Evolutionary conservation across 768 basidiomycete species (phyloP), one percentile per base, ranked within the genome.

Genomic region (Xerocomus spinulosus): DNA sequence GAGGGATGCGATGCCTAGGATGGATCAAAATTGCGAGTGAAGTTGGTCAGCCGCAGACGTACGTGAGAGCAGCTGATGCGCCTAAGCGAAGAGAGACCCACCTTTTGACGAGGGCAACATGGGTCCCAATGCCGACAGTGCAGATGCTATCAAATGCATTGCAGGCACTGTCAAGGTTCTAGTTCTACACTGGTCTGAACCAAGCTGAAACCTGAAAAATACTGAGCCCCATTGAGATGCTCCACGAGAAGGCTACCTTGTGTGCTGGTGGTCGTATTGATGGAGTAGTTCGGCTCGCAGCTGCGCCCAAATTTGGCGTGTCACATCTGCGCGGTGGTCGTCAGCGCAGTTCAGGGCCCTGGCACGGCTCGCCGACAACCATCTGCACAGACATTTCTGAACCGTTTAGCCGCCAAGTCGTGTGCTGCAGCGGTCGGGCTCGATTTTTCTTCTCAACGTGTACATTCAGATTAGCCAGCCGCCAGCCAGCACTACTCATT

Each of bases 281-380:
- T 28, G 10, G 10, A 28, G 26, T 25, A 32, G 51, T 50, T 51
- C 49, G 57, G 52, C 23, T 39, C 15, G 12, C 36, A 10, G 54
- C 33, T 21, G 36, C 45, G 15, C 58, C 39, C 50, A 64, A 66
- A 51, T 37, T 29, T 55, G 64, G 38, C 30, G 52, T 59, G 55
- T 49, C 50, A 35, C 52, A 46, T 48, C 44, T 45, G 51, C 51
- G 44, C 63, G 44, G 55, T 51, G 52, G 59, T 61, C 59, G 59
- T 57, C 56, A 62, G 54, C 64, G 64, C 66, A 62, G 64, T 43
- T 28, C 54, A 60, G 51, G 48, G 48, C 46, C n/a, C 56, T 53
- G 54, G 52, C 49, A 45, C 57, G 58, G 56, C 56, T 60, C 61
- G 54, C 54, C 55, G 52, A 55, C 55, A 49, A 53, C 59, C 57